Conservation (phyloP, 345 rosid species). For the Salix purpurea region DNA sequence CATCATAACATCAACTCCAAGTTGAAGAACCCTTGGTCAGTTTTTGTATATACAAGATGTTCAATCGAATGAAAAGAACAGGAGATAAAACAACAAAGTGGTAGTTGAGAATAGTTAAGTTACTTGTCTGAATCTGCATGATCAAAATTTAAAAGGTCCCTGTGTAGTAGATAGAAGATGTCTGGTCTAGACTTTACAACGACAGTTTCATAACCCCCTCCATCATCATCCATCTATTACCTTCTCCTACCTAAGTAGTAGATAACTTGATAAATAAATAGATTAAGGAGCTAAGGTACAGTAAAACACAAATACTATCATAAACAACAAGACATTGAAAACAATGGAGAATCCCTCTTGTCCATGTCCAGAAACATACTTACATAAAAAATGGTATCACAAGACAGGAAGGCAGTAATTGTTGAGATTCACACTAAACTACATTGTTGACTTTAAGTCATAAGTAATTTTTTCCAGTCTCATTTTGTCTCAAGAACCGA, state of each 20-base stretch:
- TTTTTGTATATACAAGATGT: not conserved
- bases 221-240: no score
- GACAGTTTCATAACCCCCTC: not conserved
- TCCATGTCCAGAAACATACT: no score
- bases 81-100: not conserved
- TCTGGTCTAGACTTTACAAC: constrained; percentile 16
- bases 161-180: not conserved
- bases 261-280: not conserved
- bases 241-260: not conserved
- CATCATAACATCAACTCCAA: not conserved
- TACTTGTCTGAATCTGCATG: constrained; percentile 8
- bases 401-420: no score
- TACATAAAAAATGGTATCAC: no score
- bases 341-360: no score
- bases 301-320: no score
- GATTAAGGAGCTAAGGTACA: no score
- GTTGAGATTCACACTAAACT: no score
- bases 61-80: constrained; percentile 1
- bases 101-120: constrained; percentile 17
- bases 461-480: no score
- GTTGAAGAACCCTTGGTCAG: not conserved
- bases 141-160: constrained; percentile 7
- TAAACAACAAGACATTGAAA: no score
- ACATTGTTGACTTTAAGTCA: no score
- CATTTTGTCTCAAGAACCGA: no score